These are phyloP conservation scores for Phtheirospermum japonicum DNA, from an alignment of 257 asterid genomes.

Conservation along the genomic window DNA sequence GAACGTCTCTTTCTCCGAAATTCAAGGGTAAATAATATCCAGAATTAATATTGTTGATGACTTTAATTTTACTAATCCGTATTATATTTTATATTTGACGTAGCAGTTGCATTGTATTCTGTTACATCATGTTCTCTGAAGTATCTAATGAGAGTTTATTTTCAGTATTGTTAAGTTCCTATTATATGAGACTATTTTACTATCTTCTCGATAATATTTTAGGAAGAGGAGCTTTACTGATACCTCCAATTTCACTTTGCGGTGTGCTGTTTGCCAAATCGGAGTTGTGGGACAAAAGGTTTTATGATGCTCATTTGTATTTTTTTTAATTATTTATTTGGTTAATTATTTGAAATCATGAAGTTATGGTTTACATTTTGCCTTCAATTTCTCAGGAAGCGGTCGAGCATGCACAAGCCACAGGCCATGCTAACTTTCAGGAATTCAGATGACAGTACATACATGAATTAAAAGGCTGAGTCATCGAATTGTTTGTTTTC, in stretches of 20 bases:
- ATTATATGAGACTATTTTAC: background rate
- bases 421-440: slow-evolving; percentile 95
- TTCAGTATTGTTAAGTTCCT: background rate
- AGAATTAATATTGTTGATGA: background rate
- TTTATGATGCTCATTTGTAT: background rate
- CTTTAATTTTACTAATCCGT: background rate
- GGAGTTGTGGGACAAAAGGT: slow-evolving; percentile 95
- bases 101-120: background rate
- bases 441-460: slow-evolving; percentile 52
- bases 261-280: slow-evolving; percentile 92
- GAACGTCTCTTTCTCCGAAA: background rate
- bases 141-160: no score
- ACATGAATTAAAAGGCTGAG: background rate
- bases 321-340: background rate
- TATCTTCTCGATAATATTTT: slow-evolving; percentile 10
- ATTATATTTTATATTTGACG: no score
- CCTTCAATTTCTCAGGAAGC: slow-evolving; percentile 65
- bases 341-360: background rate
- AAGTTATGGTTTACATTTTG: background rate
- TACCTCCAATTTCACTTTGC: slow-evolving; percentile 84
- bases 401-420: slow-evolving; percentile 81
- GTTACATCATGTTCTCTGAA: background rate
- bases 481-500: background rate
- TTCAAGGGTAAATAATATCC: background rate
- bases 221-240: slow-evolving; percentile 94